phyloP scores from a whole-genome alignment of 257 asterid species.

The Primulina tabacum region DNA sequence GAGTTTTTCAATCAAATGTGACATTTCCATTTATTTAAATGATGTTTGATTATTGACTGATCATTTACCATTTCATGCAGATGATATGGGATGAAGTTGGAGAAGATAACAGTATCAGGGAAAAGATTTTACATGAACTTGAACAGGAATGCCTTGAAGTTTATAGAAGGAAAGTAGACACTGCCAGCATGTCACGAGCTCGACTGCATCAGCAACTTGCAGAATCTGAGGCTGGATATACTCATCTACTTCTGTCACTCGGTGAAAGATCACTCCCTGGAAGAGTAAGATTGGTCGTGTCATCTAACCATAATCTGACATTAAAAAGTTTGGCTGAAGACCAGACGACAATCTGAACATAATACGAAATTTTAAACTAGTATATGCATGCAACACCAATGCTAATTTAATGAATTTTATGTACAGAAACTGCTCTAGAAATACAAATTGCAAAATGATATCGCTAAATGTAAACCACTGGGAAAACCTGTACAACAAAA shows the following conservation, averaged over 20 bases:
- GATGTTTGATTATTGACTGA: background rate
- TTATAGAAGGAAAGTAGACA: conserved; percentile 84
- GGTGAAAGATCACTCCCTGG: conserved; percentile 96
- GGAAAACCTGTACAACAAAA: background rate
- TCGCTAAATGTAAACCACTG: background rate
- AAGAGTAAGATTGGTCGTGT: conserved; percentile 47
- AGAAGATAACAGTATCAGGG: conserved; percentile 69
- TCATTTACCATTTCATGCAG: conserved; percentile 38
- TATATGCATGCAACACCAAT: background rate
- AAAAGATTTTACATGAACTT: conserved; percentile 65
- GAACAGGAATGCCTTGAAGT: conserved; percentile 97
- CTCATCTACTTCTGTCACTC: conserved; percentile 81
- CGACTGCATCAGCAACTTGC: conserved; percentile 88
- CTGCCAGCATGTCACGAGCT: conserved; percentile 82
- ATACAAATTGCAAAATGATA: background rate
- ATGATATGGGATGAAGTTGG: conserved; percentile 99
- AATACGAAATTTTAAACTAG: background rate
- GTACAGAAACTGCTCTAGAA: conserved; percentile 5
- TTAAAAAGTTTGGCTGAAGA: background rate
- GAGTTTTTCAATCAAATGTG: conserved; percentile 26
- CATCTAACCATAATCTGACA: background rate
- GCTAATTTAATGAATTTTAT: background rate
- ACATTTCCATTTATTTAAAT: background rate
- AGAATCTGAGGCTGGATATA: conserved; percentile 87
- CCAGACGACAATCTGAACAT: background rate